Conservation (phyloP, 2,329 filamentous ascomycete species). For the Hymenoscyphus albidus region DNA sequence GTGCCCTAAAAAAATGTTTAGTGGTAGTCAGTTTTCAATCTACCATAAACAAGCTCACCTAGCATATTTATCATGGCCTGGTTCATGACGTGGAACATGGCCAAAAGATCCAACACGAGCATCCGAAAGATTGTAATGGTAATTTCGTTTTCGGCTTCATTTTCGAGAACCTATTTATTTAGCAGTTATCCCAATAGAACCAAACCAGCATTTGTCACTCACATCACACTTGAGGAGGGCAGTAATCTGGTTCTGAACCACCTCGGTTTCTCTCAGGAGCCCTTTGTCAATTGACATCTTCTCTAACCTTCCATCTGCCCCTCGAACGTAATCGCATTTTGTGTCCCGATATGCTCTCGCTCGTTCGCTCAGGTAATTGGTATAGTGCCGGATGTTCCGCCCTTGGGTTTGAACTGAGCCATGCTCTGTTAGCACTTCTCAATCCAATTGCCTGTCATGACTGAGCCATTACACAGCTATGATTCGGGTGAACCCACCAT, state of each 20-base stretch:
- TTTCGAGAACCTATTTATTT: constrained; percentile 66
- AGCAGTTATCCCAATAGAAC: constrained; percentile 13
- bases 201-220: constrained; percentile 38
- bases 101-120: constrained; percentile 82
- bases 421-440: constrained; percentile 38
- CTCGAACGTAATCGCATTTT: constrained; percentile 84
- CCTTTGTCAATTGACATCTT: constrained; percentile 87
- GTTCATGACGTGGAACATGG: constrained; percentile 91
- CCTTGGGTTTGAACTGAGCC: constrained; percentile 83
- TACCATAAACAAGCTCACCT: constrained; percentile 48
- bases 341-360: constrained; percentile 79
- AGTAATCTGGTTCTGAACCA: constrained; percentile 81
- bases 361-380: constrained; percentile 79
- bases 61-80: constrained; percentile 96
- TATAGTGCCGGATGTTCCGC: constrained; percentile 88
- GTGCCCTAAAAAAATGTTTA: constrained; percentile 57
- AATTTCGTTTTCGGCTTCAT: constrained; percentile 93
- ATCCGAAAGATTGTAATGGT: constrained; percentile 90
- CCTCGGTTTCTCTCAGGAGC: constrained; percentile 83
- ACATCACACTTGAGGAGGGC: constrained; percentile 88
- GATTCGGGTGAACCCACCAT: constrained; percentile 58
- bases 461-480: constrained; percentile 17
- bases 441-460: constrained; percentile 19
- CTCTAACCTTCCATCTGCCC: constrained; percentile 78
- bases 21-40: neutral